Evolutionary conservation across 148 eudicot genomes (phyloP).

Genomic region (Selenicereus undatus): DNA sequence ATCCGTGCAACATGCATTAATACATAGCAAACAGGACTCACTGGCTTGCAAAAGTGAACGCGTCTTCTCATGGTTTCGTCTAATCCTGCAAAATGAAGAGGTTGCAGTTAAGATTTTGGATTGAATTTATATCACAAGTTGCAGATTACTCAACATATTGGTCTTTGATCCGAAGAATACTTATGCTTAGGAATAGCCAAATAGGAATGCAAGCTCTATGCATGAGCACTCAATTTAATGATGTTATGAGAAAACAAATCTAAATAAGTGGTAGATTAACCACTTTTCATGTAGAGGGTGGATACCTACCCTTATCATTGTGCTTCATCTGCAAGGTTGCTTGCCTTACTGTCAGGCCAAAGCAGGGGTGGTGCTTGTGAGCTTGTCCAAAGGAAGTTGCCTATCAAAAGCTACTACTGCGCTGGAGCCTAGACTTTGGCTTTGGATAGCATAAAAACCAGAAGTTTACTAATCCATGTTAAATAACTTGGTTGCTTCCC

Average conservation of each 20-base stretch:
- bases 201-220: neutral
- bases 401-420: too few species aligned
- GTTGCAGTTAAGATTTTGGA: neutral
- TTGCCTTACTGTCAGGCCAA: too few species aligned
- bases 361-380: too few species aligned
- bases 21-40: neutral
- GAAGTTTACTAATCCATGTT: too few species aligned
- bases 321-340: too few species aligned
- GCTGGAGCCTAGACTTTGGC: too few species aligned
- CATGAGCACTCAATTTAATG: neutral
- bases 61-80: neutral
- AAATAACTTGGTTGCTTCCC: too few species aligned
- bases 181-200: neutral
- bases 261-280: neutral
- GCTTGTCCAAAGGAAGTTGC: too few species aligned
- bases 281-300: neutral
- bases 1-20: neutral
- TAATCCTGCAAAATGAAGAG: slow-evolving; percentile 21
- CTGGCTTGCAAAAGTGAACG: neutral
- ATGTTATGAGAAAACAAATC: neutral
- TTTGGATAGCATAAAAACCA: too few species aligned
- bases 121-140: too few species aligned
- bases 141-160: neutral
- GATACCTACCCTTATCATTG: too few species aligned
- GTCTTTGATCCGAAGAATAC: neutral